These are phyloP conservation scores for Cryomyces minteri DNA, from an alignment of 495 filamentous ascomycete genomes.

Conservation along the genomic window DNA sequence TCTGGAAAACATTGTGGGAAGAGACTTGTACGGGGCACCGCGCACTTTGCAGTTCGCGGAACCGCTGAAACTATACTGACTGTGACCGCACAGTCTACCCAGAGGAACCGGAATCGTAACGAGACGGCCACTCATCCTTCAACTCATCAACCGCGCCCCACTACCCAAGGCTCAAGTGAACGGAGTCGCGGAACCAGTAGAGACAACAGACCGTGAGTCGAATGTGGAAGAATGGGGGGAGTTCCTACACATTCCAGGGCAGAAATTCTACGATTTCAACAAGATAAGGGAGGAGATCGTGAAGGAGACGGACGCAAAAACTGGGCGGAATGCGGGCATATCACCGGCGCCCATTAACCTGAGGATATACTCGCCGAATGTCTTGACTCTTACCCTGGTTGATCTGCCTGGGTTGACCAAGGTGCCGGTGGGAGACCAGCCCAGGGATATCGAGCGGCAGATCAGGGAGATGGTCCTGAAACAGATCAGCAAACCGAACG, in stretches of 20 bases:
- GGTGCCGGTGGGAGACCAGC: constrained; percentile 96
- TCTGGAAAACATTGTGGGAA: constrained; percentile 94
- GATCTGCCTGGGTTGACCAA: constrained; percentile 96
- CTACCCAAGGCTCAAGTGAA: constrained; percentile 40
- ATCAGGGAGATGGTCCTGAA: constrained; percentile 98
- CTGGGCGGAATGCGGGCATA: constrained; percentile 90
- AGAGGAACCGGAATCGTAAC: constrained; percentile 98
- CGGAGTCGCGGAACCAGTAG: constrained; percentile 51
- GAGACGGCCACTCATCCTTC: constrained; percentile 84
- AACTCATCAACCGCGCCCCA: constrained; percentile 80
- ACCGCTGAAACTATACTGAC: constrained; percentile 6
- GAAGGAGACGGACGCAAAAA: constrained; percentile 90
- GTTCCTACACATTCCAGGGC: constrained; percentile 93
- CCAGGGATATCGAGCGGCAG: constrained; percentile 93
- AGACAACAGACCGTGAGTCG: constrained; percentile 62
- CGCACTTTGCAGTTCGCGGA: neutral
- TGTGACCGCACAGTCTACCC: constrained; percentile 47
- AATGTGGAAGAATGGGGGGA: constrained; percentile 97
- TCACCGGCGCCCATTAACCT: constrained; percentile 93
- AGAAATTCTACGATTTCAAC: constrained; percentile 98
- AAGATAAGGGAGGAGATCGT: constrained; percentile 98
- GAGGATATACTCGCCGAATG: constrained; percentile 93
- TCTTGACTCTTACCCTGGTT: constrained; percentile 91
- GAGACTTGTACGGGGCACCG: constrained; percentile 68
- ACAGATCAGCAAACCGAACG: constrained; percentile 94